Conservation (phyloP, 108 stramenopile genomes). For the Skeletonema marinoi region DNA sequence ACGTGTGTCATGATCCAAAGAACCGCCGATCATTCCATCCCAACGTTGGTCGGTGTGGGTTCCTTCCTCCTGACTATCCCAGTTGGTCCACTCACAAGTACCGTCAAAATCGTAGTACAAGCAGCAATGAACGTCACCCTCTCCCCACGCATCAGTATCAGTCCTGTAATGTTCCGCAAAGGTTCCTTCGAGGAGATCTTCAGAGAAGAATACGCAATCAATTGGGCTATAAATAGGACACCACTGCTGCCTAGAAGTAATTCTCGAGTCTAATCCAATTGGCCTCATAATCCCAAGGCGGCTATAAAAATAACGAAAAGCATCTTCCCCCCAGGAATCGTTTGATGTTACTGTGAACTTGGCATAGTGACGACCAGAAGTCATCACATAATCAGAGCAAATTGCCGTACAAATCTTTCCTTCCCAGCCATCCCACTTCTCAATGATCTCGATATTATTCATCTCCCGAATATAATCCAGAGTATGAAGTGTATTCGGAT, state of each 20-base stretch:
- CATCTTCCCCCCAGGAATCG: background rate
- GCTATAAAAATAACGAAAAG: background rate
- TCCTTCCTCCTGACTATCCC: background rate
- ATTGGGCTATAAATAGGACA: background rate
- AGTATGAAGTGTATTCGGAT: background rate
- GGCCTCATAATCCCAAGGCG: background rate
- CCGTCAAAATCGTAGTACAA: background rate
- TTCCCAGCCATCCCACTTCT: background rate
- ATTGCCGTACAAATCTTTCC: background rate
- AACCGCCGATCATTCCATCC: background rate
- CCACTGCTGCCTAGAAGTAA: background rate
- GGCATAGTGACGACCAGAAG: background rate
- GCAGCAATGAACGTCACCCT: background rate
- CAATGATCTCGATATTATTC: background rate
- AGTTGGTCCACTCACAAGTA: conserved; percentile 1
- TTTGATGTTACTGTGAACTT: background rate
- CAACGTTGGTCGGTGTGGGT: background rate
- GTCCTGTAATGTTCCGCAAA: background rate
- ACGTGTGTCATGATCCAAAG: background rate
- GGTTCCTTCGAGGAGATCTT: background rate
- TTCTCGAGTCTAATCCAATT: background rate
- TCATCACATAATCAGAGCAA: background rate
- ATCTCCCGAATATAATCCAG: background rate
- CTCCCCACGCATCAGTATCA: background rate
- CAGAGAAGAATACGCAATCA: background rate